These are phyloP conservation scores for Naganishia onofrii DNA, from an alignment of 768 basidiomycete genomes.

Conservation along the genomic window DNA sequence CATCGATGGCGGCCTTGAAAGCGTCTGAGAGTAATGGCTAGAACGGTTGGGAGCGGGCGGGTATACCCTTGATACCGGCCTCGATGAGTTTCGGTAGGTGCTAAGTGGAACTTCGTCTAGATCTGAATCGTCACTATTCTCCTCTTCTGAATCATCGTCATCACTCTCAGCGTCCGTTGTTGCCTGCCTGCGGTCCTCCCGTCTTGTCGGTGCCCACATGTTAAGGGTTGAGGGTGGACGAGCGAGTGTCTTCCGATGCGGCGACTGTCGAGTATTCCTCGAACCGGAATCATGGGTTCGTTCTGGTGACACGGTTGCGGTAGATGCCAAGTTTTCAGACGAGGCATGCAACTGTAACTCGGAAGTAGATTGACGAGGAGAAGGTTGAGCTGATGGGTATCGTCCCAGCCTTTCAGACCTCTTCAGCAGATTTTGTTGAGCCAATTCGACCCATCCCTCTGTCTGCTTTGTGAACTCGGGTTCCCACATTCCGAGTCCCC, in stretches of 20 bases:
- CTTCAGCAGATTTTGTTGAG: neutral
- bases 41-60: neutral
- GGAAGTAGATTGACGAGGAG: neutral
- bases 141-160: conserved; percentile 1
- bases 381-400: neutral
- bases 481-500: conserved; percentile 2
- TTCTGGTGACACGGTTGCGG: neutral
- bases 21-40: neutral
- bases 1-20: conserved; percentile 2
- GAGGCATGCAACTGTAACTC: neutral
- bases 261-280: neutral
- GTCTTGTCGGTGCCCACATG: conserved; percentile 7
- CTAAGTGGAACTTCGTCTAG: conserved; percentile 5
- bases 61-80: neutral
- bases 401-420: conserved; percentile 1
- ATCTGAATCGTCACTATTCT: neutral
- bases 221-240: conserved; percentile 1
- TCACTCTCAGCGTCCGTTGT: neutral
- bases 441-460: conserved; percentile 12
- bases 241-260: neutral
- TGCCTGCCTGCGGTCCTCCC: neutral
- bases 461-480: conserved; percentile 13
- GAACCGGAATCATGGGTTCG: neutral
- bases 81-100: neutral
- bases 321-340: neutral